A percentile compares a stretch with the other conserved stretches of the same genome.
phyloP scores from a whole-genome alignment of 129 eudicot species.

The Flaveria ramosissima region DNA sequence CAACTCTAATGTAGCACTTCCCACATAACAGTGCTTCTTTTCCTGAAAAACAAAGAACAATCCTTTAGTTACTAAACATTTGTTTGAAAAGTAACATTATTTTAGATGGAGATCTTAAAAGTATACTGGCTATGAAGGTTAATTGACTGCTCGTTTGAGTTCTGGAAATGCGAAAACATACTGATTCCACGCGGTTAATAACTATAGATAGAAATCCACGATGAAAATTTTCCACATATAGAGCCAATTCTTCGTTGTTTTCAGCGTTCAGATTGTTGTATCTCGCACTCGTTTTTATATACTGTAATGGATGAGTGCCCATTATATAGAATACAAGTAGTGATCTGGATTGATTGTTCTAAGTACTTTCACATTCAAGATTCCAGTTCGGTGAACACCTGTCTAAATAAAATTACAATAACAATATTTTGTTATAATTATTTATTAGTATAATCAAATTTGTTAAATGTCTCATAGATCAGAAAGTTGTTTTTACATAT shows the following conservation, averaged over 20 bases:
- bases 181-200: not conserved
- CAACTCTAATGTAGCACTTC: constrained; percentile 38
- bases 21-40: constrained; percentile 52
- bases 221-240: not conserved
- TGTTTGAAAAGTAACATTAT: too few relatives aligned
- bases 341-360: not conserved
- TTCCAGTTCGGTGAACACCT: not conserved
- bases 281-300: not conserved
- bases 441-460: not conserved
- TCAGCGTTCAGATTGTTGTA: not conserved
- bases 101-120: too few relatives aligned
- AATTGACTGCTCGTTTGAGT: too few relatives aligned
- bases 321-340: not conserved
- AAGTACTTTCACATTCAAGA: not conserved
- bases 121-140: too few relatives aligned
- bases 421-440: not conserved
- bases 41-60: constrained; percentile 37
- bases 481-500: not conserved
- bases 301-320: not conserved
- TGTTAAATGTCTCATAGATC: not conserved
- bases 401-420: not conserved
- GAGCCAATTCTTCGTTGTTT: not conserved
- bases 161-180: not conserved
- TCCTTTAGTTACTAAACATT: not conserved
- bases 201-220: too few relatives aligned